Percentiles rank a stretch among this genome's conserved stretches.
Conservation (phyloP, 176 grass and related monocot species). For the Aegilops speltoides region DNA sequence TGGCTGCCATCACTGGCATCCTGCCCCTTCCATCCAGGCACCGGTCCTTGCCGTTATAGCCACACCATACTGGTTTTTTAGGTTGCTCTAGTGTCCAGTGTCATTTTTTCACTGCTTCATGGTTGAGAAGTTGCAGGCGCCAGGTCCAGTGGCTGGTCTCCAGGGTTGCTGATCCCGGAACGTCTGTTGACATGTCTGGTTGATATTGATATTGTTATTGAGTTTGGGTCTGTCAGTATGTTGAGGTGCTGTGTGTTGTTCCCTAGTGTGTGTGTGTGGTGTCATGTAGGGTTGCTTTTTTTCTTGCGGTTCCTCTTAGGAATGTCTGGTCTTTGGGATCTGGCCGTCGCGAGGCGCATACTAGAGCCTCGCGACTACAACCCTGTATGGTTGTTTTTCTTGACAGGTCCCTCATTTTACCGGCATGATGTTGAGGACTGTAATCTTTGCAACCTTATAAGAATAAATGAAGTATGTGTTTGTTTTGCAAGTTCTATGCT, state of each 20-base stretch:
- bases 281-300: slow-evolving; percentile 70
- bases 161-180: slow-evolving; percentile 11
- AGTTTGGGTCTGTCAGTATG: slow-evolving; percentile 38
- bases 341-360: slow-evolving; percentile 50
- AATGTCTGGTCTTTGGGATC: slow-evolving; percentile 71
- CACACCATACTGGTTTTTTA: slow-evolving; percentile 55
- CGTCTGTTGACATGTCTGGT: slow-evolving; percentile 29
- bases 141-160: background rate
- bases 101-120: slow-evolving; percentile 45
- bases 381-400: slow-evolving; percentile 92
- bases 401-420: slow-evolving; percentile 59
- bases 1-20: slow-evolving; percentile 44
- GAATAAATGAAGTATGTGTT: slow-evolving; percentile 62
- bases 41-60: slow-evolving; percentile 51
- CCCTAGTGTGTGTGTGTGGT: slow-evolving; percentile 22
- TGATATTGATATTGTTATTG: slow-evolving; percentile 36
- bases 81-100: slow-evolving; percentile 38
- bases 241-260: slow-evolving; percentile 28
- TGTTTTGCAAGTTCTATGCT: background rate
- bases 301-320: slow-evolving; percentile 73
- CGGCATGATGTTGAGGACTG: slow-evolving; percentile 67
- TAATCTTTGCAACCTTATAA: slow-evolving; percentile 57
- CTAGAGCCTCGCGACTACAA: slow-evolving; percentile 59
- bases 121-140: slow-evolving; percentile 38
- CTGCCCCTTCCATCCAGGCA: slow-evolving; percentile 51